These are phyloP conservation scores for Candida mattraensis DNA, from an alignment of 805 yeast genomes.

Conservation along the genomic window DNA sequence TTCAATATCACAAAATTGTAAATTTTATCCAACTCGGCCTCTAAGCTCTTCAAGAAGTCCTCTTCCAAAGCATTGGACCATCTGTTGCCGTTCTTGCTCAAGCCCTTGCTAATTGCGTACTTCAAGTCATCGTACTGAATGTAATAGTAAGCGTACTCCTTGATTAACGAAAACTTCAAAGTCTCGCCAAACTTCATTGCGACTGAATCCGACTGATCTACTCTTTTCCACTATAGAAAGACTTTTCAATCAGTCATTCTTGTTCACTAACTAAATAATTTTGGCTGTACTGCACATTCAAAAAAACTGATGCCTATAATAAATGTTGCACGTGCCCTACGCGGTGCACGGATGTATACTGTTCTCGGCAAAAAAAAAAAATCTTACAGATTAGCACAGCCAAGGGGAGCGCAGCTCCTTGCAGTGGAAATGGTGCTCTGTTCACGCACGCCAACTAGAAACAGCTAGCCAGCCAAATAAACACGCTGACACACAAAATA, in stretches of 20 bases:
- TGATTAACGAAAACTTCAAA: constrained; percentile 81
- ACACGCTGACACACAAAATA: too few species aligned
- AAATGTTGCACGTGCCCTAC: too few species aligned
- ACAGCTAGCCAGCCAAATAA: too few species aligned
- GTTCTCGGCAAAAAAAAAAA: not conserved
- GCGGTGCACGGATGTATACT: too few species aligned
- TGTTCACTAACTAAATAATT: too few species aligned
- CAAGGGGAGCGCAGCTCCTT: too few species aligned
- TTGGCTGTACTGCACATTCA: too few species aligned
- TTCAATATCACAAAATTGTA: constrained; percentile 88
- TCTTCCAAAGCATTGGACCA: constrained; percentile 87
- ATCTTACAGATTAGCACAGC: not conserved
- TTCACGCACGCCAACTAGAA: not conserved
- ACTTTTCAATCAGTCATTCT: too few species aligned
- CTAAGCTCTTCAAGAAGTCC: constrained; percentile 70
- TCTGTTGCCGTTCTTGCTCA: constrained; percentile 49
- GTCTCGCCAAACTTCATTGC: constrained; percentile 98
- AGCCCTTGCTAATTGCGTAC: constrained; percentile 69
- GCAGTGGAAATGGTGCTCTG: not conserved
- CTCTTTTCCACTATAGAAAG: too few species aligned
- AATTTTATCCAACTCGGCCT: constrained; percentile 87
- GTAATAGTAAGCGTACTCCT: constrained; percentile 88
- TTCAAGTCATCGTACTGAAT: constrained; percentile 90
- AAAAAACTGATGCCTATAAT: too few species aligned
- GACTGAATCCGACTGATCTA: too few species aligned